Evolutionary conservation across 1,284 basidiomycete species (phyloP).

Genomic region (Boletus sp.): DNA sequence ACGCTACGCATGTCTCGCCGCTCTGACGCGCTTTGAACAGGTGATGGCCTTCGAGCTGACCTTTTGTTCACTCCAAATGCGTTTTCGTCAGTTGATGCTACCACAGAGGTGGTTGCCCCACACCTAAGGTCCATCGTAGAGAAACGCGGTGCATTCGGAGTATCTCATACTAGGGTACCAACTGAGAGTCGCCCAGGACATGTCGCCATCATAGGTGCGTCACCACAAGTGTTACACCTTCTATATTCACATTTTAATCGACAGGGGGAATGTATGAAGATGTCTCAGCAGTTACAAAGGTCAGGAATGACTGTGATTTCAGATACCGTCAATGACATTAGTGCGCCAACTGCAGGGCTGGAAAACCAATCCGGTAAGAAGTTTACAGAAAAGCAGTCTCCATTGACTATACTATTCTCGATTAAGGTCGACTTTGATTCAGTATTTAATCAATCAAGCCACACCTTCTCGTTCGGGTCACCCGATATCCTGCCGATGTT

Average conservation of each 20-base stretch:
- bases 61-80: constrained; percentile 67
- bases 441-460: constrained; percentile 79
- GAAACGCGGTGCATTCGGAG: constrained; percentile 71
- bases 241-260: constrained; percentile 7
- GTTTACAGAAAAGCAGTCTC: background rate
- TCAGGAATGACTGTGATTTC: constrained; percentile 29
- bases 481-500: constrained; percentile 94
- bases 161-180: constrained; percentile 85
- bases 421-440: constrained; percentile 81
- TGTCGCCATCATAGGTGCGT: constrained; percentile 80
- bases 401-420: constrained; percentile 9
- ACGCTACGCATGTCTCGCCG: background rate
- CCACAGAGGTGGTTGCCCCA: constrained; percentile 70
- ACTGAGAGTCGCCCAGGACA: constrained; percentile 89
- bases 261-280: constrained; percentile 89
- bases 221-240: background rate
- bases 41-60: constrained; percentile 82
- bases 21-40: constrained; percentile 35
- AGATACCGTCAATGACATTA: constrained; percentile 9
- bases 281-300: constrained; percentile 85
- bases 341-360: constrained; percentile 54
- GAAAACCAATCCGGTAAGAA: constrained; percentile 81
- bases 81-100: constrained; percentile 49
- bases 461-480: constrained; percentile 82
- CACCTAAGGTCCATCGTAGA: constrained; percentile 67